Percentiles rank a stretch among this genome's conserved stretches.
phyloP scores from a whole-genome alignment of 805 yeast genomes.

The Pichia cabralensis region DNA sequence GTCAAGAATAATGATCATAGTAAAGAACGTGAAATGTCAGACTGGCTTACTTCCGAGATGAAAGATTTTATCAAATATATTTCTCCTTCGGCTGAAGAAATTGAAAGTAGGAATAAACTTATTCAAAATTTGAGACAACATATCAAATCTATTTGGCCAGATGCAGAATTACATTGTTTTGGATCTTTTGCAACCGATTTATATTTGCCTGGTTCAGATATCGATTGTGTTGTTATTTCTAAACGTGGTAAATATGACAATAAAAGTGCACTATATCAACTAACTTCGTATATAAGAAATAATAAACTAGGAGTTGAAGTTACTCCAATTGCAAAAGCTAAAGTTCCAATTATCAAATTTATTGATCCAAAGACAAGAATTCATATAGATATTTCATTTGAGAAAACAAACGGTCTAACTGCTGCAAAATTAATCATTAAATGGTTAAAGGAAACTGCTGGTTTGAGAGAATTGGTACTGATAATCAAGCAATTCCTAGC shows the following conservation, averaged over 20 bases:
- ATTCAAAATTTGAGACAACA: constrained; percentile 49
- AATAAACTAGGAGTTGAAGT: constrained; percentile 56
- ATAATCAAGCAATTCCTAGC: constrained; percentile 79
- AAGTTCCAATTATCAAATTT: constrained; percentile 91
- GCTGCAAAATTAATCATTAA: constrained; percentile 70
- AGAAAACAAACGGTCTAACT: constrained; percentile 67
- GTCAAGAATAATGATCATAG: constrained; percentile 69
- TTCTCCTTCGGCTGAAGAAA: constrained; percentile 74
- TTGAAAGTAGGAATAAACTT: constrained; percentile 52
- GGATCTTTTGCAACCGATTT: constrained; percentile 93
- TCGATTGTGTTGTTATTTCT: constrained; percentile 82
- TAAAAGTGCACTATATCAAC: constrained; percentile 56
- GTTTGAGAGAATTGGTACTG: constrained; percentile 70
- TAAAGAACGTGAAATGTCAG: constrained; percentile 65
- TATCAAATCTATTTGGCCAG: constrained; percentile 57
- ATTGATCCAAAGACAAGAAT: constrained; percentile 62
- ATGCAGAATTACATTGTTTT: constrained; percentile 72
- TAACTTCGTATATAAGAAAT: constrained; percentile 60
- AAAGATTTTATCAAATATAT: constrained; percentile 76
- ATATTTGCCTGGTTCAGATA: constrained; percentile 90
- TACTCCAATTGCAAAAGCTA: constrained; percentile 81
- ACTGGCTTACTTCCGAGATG: constrained; percentile 81
- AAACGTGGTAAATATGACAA: constrained; percentile 47
- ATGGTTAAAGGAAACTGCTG: constrained; percentile 71
- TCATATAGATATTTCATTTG: constrained; percentile 86